A percentile compares a stretch with the other conserved stretches of the same genome.
These are phyloP conservation scores for Heterobasidion occidentale DNA, from an alignment of 1,284 basidiomycete species.

Conservation along the genomic window DNA sequence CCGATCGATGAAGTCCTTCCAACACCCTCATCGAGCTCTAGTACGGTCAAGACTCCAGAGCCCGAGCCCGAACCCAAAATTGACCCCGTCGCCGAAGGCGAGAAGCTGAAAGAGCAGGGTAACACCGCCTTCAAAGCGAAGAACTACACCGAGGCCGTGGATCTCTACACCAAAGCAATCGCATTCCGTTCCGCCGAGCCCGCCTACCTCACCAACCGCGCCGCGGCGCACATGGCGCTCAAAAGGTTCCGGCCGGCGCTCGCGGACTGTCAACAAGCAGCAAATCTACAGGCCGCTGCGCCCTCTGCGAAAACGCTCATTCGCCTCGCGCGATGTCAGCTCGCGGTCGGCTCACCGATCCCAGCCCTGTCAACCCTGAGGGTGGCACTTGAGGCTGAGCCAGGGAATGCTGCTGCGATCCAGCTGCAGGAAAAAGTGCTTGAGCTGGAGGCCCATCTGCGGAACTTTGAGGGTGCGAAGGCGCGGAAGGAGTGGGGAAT, in stretches of 20 bases:
- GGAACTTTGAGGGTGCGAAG: conserved; percentile 52
- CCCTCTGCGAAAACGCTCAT: conserved; percentile 61
- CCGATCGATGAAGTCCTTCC: neutral
- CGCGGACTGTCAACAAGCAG: conserved; percentile 72
- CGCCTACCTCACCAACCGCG: conserved; percentile 78
- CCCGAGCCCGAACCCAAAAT: conserved; percentile 6
- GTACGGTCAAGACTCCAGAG: neutral
- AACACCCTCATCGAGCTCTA: neutral
- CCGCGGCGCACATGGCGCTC: conserved; percentile 78
- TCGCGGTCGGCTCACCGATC: conserved; percentile 62
- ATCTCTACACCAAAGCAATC: conserved; percentile 75
- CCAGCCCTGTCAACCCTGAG: conserved; percentile 59
- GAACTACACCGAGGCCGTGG: conserved; percentile 63
- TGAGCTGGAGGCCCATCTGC: conserved; percentile 55
- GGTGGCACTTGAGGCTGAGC: conserved; percentile 46
- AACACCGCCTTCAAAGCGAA: conserved; percentile 69
- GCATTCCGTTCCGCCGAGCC: conserved; percentile 64
- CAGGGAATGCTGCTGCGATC: conserved; percentile 44
- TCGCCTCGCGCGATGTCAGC: conserved; percentile 73
- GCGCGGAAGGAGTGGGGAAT: conserved; percentile 61
- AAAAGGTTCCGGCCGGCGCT: conserved; percentile 72
- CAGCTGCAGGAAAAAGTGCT: conserved; percentile 56
- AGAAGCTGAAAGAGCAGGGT: conserved; percentile 63
- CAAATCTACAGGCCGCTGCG: conserved; percentile 48
- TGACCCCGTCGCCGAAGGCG: conserved; percentile 31